A percentile compares a stretch with the other conserved stretches of the same genome.
These are phyloP conservation scores for Cladorrhinum sp. DNA, from an alignment of 2,329 filamentous ascomycete species.

Conservation along the genomic window DNA sequence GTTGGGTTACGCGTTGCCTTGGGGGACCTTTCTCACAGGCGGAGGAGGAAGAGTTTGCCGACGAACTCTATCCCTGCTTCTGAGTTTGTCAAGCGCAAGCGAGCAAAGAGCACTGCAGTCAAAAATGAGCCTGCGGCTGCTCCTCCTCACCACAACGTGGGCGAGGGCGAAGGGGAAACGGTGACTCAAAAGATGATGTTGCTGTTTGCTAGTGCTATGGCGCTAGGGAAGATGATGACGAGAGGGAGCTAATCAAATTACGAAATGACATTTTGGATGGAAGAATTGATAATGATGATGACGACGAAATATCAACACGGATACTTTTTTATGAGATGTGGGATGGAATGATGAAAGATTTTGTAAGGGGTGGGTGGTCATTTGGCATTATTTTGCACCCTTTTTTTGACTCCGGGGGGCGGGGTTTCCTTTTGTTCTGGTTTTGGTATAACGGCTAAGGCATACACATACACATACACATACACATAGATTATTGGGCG, in stretches of 20 bases:
- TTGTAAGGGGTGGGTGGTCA: neutral
- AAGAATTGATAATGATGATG: too few relatives aligned
- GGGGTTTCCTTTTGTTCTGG: too few relatives aligned
- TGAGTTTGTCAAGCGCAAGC: neutral
- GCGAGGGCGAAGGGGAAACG: neutral
- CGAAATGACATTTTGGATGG: too few relatives aligned
- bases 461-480: neutral
- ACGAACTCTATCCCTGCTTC: constrained; percentile 22
- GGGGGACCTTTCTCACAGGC: constrained; percentile 22
- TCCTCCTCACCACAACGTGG: too few relatives aligned
- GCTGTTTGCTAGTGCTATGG: constrained; percentile 30
- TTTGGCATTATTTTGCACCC: neutral
- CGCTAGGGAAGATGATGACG: constrained; percentile 20
- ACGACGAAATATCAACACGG: neutral
- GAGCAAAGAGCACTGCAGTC: neutral
- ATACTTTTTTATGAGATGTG: neutral
- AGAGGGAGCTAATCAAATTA: too few relatives aligned
- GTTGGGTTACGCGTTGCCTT: constrained; percentile 32
- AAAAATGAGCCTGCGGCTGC: neutral
- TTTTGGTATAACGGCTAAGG: neutral
- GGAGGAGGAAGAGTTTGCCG: constrained; percentile 12
- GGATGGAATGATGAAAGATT: neutral
- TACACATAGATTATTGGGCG: neutral
- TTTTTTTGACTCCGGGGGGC: neutral
- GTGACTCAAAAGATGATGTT: constrained; percentile 31